Evolutionary conservation across 2,329 filamentous ascomycete genomes (phyloP).

Genomic region (Mycocentrospora acerina): DNA sequence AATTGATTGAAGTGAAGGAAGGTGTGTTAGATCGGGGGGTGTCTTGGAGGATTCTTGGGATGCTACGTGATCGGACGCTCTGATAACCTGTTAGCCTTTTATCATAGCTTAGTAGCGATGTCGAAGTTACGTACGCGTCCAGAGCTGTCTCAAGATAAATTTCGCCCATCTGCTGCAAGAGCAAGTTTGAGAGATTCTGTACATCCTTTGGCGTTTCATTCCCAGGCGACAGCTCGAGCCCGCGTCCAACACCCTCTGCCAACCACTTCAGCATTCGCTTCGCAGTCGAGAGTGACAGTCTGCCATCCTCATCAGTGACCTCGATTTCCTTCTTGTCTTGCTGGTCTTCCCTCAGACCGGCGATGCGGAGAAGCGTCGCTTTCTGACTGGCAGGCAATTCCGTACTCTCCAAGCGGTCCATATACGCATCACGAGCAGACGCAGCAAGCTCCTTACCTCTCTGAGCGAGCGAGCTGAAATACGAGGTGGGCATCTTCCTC

Average conservation of each 20-base stretch:
- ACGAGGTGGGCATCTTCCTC: constrained; percentile 86
- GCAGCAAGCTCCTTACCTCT: constrained; percentile 86
- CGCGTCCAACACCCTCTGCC: constrained; percentile 88
- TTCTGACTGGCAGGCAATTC: constrained; percentile 88
- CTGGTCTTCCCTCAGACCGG: constrained; percentile 74
- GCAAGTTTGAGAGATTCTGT: constrained; percentile 75
- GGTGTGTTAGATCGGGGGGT: constrained; percentile 85
- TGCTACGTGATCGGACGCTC: constrained; percentile 66
- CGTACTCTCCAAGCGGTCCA: constrained; percentile 83
- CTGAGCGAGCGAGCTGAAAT: constrained; percentile 89
- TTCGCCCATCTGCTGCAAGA: constrained; percentile 85
- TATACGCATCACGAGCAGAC: constrained; percentile 86
- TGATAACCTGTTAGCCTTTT: constrained; percentile 17
- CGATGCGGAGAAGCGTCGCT: constrained; percentile 84
- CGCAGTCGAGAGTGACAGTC: constrained; percentile 79
- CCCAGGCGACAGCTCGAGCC: constrained; percentile 83
- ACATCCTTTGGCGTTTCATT: constrained; percentile 94
- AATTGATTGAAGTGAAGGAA: constrained; percentile 75
- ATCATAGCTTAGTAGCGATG: background rate
- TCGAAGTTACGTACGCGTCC: constrained; percentile 51
- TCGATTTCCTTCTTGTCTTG: constrained; percentile 83
- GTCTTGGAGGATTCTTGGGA: constrained; percentile 77
- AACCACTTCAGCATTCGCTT: constrained; percentile 98
- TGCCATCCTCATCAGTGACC: constrained; percentile 85
- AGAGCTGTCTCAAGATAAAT: constrained; percentile 70